Percentiles rank a stretch among this genome's conserved stretches.
Conservation (phyloP, 306 rosid species). For the Citrullus amarus region DNA sequence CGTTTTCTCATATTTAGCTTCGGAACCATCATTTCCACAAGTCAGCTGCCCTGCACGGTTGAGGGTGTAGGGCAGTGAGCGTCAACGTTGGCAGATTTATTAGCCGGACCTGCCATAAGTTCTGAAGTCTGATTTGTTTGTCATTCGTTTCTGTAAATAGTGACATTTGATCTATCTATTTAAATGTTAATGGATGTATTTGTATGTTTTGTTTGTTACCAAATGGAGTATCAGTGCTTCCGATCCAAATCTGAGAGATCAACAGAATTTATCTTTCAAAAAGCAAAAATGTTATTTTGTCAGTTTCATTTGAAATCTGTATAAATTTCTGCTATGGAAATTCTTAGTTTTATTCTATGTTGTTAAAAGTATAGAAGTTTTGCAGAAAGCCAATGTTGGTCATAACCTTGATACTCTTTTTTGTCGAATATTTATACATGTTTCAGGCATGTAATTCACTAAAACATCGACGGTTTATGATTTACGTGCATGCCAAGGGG, state of each 20-base stretch:
- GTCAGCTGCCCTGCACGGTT: neutral
- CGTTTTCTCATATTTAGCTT: too few relatives aligned
- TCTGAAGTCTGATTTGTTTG: neutral
- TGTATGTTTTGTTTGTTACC: neutral
- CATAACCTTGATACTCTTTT: neutral
- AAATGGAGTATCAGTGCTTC: neutral
- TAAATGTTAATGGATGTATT: neutral
- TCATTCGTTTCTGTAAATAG: neutral
- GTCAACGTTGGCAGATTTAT: too few relatives aligned
- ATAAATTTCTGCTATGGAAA: neutral
- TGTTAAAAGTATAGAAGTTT: neutral
- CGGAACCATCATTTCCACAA: neutral
- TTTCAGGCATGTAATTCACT: conserved; percentile 37
- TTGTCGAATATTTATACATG: neutral
- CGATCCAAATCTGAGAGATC: neutral
- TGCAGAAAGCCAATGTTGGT: neutral
- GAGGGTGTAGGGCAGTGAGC: neutral
- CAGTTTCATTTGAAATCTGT: neutral
- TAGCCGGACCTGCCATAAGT: neutral
- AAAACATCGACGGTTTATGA: conserved; percentile 59
- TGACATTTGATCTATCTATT: neutral
- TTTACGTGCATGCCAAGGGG: conserved; percentile 94
- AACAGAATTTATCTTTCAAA: neutral
- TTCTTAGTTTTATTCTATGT: neutral
- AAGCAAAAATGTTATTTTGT: neutral